Evolutionary conservation across 495 filamentous ascomycete species (phyloP).

Genomic region (Patellaria atrata): DNA sequence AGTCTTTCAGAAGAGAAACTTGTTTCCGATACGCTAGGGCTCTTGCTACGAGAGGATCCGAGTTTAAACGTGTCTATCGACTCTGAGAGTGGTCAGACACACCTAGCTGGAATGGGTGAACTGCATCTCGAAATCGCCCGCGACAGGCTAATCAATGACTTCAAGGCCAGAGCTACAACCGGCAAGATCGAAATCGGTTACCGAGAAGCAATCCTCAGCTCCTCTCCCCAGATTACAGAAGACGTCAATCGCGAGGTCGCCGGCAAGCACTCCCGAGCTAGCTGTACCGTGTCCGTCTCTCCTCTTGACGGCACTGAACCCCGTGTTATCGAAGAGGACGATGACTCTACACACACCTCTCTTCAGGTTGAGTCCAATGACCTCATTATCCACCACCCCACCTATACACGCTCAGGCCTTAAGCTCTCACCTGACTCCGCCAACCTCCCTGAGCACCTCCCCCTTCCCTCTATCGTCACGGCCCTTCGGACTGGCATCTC

Average conservation of each 20-base stretch:
- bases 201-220: conserved; percentile 54
- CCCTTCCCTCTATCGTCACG: conserved; percentile 40
- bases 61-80: conserved; percentile 75
- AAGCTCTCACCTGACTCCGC: conserved; percentile 7
- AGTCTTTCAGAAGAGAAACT: conserved; percentile 63
- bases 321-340: conserved; percentile 28
- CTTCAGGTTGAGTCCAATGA: conserved; percentile 28
- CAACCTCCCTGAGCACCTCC: conserved; percentile 43
- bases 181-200: conserved; percentile 95
- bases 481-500: conserved; percentile 63
- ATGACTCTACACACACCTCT: conserved; percentile 7
- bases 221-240: conserved; percentile 38
- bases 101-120: conserved; percentile 91
- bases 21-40: conserved; percentile 55
- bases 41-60: conserved; percentile 83
- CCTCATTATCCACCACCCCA: conserved; percentile 28
- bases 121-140: conserved; percentile 93
- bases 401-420: conserved; percentile 15
- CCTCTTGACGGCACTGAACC: conserved; percentile 52
- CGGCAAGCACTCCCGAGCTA: conserved; percentile 63
- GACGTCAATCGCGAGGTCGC: conserved; percentile 66
- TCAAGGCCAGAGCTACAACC: conserved; percentile 80
- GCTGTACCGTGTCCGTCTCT: conserved; percentile 51
- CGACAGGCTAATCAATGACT: conserved; percentile 73
- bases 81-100: conserved; percentile 83